Conservation (phyloP, 225 moss, liverwort and hornwort species). For the Polytrichum commune region DNA sequence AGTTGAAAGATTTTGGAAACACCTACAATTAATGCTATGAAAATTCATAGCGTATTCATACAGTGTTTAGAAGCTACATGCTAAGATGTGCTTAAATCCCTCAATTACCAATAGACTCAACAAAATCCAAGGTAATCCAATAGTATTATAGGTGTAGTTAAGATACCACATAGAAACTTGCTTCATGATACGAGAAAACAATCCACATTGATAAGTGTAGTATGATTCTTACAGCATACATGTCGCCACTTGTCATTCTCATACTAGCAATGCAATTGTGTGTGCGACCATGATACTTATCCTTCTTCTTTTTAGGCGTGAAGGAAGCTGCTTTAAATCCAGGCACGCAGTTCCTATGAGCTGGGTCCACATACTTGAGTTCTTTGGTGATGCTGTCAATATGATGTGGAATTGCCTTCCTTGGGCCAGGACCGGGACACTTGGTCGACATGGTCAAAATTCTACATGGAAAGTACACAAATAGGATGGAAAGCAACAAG, state of each 20-base stretch:
- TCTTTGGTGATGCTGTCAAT: conserved; percentile 32
- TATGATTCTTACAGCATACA: conserved; percentile 18
- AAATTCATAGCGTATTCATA: too few relatives aligned
- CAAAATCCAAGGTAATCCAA: neutral
- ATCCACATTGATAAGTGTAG: neutral
- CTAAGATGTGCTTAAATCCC: too few relatives aligned
- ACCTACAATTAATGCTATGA: too few relatives aligned
- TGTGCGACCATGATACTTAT: conserved; percentile 37
- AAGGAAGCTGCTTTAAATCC: conserved; percentile 34
- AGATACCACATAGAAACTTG: neutral
- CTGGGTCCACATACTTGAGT: conserved; percentile 40
- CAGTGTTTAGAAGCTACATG: too few relatives aligned
- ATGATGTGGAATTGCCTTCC: conserved; percentile 24
- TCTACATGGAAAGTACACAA: neutral
- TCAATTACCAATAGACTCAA: neutral
- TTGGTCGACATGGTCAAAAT: conserved; percentile 18
- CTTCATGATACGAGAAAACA: neutral
- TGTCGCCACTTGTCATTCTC: conserved; percentile 10
- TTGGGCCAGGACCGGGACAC: conserved; percentile 13
- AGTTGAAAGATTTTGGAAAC: too few relatives aligned
- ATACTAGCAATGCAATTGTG: conserved; percentile 22
- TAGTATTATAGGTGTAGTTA: neutral
- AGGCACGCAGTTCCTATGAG: conserved; percentile 22
- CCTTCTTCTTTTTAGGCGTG: conserved; percentile 19
- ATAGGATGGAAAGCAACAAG: too few relatives aligned